Base-by-base conservation (phyloP, 2,329 filamentous ascomycete species). In the Xylaria polymorpha region DNA sequence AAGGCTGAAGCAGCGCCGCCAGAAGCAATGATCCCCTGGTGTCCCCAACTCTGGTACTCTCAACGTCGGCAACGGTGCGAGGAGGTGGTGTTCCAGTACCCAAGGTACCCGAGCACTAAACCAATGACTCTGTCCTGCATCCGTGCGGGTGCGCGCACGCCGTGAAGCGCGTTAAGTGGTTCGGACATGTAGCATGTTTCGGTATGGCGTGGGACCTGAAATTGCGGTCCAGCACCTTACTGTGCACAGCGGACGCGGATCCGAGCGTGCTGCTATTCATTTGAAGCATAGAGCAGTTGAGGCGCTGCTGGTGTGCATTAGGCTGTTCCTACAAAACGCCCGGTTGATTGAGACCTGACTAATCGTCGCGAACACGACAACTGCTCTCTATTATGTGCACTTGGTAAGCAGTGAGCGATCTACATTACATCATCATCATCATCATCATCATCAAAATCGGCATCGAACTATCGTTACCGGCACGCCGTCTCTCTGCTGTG, bases 1-100 rank as follows among this genome's bases (percentile, higher is more conserved):
- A 77, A 74, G 74, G 76, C 75, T 75, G 74, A 76, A 73, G 74
- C 72, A 66, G 74, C 75, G 69, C 74, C 74, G 71, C 73, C 76
- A 73, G 64, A 61, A 62, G 20, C 39, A 46, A 35, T 60, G 39
- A 48, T 71, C 72, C 72, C 70, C 62, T 63, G 55, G 35, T 25
- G 32, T 57, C 61, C 67, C 67, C 67, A 62, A 63, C 61, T 64
- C 59, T 67, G 35, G 63, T 22, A 4, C 51, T 50, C 46, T 35
- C 50, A 64, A 56, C 43, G 55, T 56, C 60, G 39, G 44, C 48
- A 61, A 53, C 61, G 59, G 63, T 62, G 44, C 62, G 37, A 51
- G 44, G 37, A 51, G 44, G 22, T 43, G 35, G 22, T 20, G n/a
- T 35, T 37, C 15, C 8, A 60, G 35, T 10, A 62, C 20, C 43